phyloP scores from a whole-genome alignment of 805 yeast species.

The Zygosaccharomyces pseudorouxii region DNA sequence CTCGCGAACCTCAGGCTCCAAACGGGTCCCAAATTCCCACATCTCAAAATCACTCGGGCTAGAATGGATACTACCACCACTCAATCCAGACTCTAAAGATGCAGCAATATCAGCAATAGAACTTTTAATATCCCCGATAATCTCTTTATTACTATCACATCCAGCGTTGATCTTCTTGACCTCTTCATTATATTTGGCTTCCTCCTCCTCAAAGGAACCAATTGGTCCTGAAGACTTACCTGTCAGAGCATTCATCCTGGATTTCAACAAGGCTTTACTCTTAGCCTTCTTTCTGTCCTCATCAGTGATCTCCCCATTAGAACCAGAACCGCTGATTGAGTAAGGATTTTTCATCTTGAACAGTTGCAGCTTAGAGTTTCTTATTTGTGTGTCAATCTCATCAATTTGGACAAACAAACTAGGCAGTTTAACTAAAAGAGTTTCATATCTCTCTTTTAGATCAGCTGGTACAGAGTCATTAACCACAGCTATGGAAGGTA shows the following conservation, averaged over 20 bases:
- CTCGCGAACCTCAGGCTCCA: conserved; percentile 58
- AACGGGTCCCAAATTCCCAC: conserved; percentile 81
- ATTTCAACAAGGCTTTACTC: conserved; percentile 70
- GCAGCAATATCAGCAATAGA: conserved; percentile 58
- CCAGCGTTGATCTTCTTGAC: conserved; percentile 49
- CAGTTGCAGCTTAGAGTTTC: conserved; percentile 58
- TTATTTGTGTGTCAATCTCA: conserved; percentile 62
- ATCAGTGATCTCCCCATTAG: conserved; percentile 81
- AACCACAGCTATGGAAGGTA: conserved; percentile 37
- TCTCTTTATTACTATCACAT: conserved; percentile 50
- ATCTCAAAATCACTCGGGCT: conserved; percentile 54
- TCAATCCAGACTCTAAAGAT: conserved; percentile 36
- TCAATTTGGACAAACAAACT: conserved; percentile 58
- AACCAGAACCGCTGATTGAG: conserved; percentile 75
- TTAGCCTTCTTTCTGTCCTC: conserved; percentile 74
- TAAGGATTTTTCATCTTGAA: conserved; percentile 66
- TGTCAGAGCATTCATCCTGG: conserved; percentile 90
- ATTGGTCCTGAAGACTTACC: conserved; percentile 54
- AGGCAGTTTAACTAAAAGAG: conserved; percentile 70
- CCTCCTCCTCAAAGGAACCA: conserved; percentile 36
- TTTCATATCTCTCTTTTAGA: conserved; percentile 53
- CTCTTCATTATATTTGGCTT: conserved; percentile 44
- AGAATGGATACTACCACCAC: conserved; percentile 23
- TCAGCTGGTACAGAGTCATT: conserved; percentile 36
- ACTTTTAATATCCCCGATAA: conserved; percentile 65